Evolutionary conservation across 2,329 filamentous ascomycete genomes (phyloP).

Genomic region (Epicoccum sorghinum): DNA sequence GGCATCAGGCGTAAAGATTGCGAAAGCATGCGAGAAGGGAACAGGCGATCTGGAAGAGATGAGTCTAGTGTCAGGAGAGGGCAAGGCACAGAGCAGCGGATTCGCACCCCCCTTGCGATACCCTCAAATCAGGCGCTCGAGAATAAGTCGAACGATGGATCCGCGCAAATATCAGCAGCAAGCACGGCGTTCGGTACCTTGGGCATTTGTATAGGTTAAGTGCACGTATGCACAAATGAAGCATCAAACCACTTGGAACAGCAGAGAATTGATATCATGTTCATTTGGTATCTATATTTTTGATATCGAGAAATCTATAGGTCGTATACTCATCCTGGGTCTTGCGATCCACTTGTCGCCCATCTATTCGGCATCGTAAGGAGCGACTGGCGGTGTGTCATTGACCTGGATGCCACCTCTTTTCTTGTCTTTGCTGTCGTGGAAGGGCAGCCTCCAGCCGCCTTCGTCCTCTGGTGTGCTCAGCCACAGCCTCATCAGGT

Average conservation of each 20-base stretch:
- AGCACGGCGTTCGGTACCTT: conserved; percentile 29
- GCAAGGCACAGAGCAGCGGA: conserved; percentile 23
- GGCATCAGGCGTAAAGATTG: neutral
- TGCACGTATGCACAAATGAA: conserved; percentile 26
- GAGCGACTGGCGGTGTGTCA: conserved; percentile 74
- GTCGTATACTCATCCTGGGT: neutral
- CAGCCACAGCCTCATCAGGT: conserved; percentile 84
- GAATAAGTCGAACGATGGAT: conserved; percentile 18
- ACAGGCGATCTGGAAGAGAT: conserved; percentile 6
- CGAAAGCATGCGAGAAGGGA: conserved; percentile 8
- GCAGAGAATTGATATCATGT: neutral
- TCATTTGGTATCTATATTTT: conserved; percentile 7
- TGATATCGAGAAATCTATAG: conserved; percentile 7
- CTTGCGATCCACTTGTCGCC: neutral
- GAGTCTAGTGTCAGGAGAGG: neutral
- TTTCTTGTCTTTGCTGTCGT: conserved; percentile 83
- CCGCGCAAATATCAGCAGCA: conserved; percentile 19
- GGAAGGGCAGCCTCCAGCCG: conserved; percentile 84
- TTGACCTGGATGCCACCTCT: conserved; percentile 88
- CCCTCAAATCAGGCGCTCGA: conserved; percentile 29
- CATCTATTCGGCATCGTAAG: conserved; percentile 75
- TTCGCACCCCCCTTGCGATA: conserved; percentile 20
- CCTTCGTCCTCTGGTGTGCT: conserved; percentile 81
- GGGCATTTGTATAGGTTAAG: conserved; percentile 24
- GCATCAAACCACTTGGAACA: conserved; percentile 34